A percentile compares a stretch with the other conserved stretches of the same genome.
Evolutionary conservation across 1,139 yeast genomes (phyloP).

Genomic region (Suhomyces terraborum): DNA sequence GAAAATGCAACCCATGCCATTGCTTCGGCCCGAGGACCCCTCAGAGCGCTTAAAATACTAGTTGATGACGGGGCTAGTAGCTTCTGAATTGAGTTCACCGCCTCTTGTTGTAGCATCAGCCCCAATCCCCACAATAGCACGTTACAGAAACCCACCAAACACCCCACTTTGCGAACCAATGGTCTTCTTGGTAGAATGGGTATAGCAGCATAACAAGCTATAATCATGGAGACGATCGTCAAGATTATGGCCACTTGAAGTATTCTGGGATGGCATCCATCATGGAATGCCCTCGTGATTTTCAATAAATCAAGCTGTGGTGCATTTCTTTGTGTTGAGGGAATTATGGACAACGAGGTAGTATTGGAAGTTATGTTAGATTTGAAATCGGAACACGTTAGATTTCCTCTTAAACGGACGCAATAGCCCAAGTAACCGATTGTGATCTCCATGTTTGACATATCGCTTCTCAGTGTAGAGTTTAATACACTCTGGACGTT

Average conservation of each 20-base stretch:
- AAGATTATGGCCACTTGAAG: conserved; percentile 52
- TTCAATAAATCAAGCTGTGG: conserved; percentile 41
- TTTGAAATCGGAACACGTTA: conserved; percentile 36
- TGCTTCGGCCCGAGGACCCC: conserved; percentile 54
- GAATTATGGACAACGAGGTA: conserved; percentile 28
- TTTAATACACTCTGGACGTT: conserved; percentile 35
- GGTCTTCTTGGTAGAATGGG: conserved; percentile 53
- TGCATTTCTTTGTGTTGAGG: conserved; percentile 22
- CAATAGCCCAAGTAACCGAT: conserved; percentile 59
- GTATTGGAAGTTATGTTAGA: conserved; percentile 22
- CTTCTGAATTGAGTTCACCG: conserved; percentile 46
- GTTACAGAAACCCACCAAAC: conserved; percentile 39
- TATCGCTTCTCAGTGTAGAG: conserved; percentile 22
- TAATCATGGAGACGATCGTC: conserved; percentile 41
- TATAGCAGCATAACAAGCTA: conserved; percentile 44
- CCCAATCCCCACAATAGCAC: conserved; percentile 67
- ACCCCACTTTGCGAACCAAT: conserved; percentile 31
- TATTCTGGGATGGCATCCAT: conserved; percentile 55
- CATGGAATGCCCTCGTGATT: conserved; percentile 44
- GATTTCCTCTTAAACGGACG: conserved; percentile 29
- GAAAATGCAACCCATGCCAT: conserved; percentile 29
- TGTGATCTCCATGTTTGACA: conserved; percentile 38
- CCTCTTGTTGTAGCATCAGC: conserved; percentile 68
- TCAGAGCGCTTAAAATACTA: conserved; percentile 44
- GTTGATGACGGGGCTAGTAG: conserved; percentile 56